phyloP scores from a whole-genome alignment of 371 early-diverging fungal genomes.

The Mucor indicus region DNA sequence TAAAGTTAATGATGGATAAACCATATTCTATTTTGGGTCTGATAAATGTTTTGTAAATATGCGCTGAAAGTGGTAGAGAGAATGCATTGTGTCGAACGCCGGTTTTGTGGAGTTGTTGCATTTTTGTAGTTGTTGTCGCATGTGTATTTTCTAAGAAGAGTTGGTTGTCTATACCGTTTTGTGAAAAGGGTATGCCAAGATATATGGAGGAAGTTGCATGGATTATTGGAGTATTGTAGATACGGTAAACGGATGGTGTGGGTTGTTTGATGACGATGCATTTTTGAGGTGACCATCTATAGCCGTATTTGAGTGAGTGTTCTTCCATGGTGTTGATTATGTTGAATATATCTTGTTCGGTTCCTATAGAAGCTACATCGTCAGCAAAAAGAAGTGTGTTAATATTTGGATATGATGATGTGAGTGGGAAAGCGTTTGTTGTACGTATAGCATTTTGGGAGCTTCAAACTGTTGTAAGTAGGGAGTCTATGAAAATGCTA shows the following conservation, averaged over 20 bases:
- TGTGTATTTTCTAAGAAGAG: neutral
- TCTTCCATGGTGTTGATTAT: constrained; percentile 6
- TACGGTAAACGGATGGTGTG: neutral
- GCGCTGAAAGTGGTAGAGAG: neutral
- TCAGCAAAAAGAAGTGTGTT: constrained; percentile 23
- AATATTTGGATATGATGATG: neutral
- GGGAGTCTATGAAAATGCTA: constrained; percentile 19
- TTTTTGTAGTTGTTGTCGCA: neutral
- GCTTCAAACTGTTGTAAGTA: constrained; percentile 2
- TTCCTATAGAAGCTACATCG: constrained; percentile 22
- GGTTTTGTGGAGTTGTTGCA: neutral
- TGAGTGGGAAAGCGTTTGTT: neutral
- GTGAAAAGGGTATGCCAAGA: constrained; percentile 9
- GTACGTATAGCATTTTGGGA: no score
- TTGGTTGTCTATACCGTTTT: constrained; percentile 4
- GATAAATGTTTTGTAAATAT: neutral
- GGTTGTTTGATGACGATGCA: constrained; percentile 7
- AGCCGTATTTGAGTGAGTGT: constrained; percentile 12
- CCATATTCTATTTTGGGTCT: constrained; percentile 6
- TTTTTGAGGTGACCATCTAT: constrained; percentile 25
- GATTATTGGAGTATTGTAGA: neutral
- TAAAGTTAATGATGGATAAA: neutral
- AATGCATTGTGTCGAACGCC: neutral
- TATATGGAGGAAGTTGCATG: constrained; percentile 3
- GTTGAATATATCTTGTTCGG: constrained; percentile 2